Percentiles rank a stretch among this genome's conserved stretches.
These are phyloP conservation scores for Phytophthora fragariae DNA, from an alignment of 352 stramenopile species.

Conservation along the genomic window DNA sequence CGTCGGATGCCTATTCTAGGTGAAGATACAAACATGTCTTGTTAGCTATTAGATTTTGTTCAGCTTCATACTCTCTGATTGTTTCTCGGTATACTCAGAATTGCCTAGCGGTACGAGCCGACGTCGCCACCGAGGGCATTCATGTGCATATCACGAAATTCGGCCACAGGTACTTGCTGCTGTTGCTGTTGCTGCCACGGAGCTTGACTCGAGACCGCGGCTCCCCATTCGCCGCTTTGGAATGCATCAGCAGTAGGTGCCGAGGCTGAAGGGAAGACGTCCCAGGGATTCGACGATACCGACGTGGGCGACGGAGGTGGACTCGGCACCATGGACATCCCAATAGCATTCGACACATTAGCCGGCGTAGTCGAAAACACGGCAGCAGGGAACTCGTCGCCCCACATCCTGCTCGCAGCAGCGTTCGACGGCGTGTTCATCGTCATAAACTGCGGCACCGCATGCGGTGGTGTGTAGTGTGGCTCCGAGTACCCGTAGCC, in stretches of 20 bases:
- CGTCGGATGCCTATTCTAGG: too few relatives aligned
- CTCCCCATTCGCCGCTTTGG: constrained; percentile 26
- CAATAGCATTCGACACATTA: not conserved
- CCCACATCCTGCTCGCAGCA: constrained; percentile 15
- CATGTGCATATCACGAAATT: constrained; percentile 43
- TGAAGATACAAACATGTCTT: not conserved
- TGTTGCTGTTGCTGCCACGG: constrained; percentile 15
- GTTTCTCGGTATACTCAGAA: not conserved
- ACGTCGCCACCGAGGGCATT: constrained; percentile 31
- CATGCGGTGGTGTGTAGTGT: constrained; percentile 31
- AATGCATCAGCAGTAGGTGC: constrained; percentile 30
- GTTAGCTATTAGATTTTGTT: not conserved
- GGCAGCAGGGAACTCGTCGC: constrained; percentile 18
- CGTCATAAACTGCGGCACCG: constrained; percentile 38
- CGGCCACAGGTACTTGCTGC: constrained; percentile 25
- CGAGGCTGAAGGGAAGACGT: constrained; percentile 45
- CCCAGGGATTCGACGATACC: constrained; percentile 42
- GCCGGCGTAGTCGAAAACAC: constrained; percentile 34
- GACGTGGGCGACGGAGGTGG: constrained; percentile 12
- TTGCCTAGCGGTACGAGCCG: constrained; percentile 18
- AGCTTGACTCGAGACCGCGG: constrained; percentile 6
- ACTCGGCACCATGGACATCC: constrained; percentile 11
- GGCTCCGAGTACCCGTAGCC: constrained; percentile 25
- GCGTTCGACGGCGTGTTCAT: constrained; percentile 23
- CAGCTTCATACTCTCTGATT: not conserved